A percentile compares a stretch with the other conserved stretches of the same genome.
These are phyloP conservation scores for Teratosphaeria zuluensis DNA, from an alignment of 2,329 filamentous ascomycete species.

Conservation along the genomic window DNA sequence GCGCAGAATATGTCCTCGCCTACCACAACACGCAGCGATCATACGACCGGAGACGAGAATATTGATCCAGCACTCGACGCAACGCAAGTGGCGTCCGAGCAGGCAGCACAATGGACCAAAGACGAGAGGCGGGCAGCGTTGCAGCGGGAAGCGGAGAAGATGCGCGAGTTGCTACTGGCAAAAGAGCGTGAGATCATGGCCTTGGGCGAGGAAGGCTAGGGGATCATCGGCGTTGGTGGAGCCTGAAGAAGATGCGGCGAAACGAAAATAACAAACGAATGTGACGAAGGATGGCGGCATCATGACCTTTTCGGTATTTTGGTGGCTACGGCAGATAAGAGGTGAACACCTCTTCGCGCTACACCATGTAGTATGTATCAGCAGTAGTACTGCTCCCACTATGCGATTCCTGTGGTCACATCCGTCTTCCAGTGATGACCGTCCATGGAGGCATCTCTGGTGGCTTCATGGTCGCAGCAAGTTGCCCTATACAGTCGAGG, in stretches of 20 bases:
- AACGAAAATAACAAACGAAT: no score
- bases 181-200: conserved; percentile 64
- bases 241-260: no score
- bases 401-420: background rate
- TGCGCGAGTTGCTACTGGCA: conserved; percentile 60
- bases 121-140: conserved; percentile 56
- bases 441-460: no score
- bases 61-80: conserved; percentile 29
- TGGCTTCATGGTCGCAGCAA: background rate
- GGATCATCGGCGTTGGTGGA: background rate
- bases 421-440: background rate
- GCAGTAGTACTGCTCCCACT: background rate
- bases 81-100: conserved; percentile 11
- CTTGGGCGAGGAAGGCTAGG: conserved; percentile 13
- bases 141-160: conserved; percentile 63
- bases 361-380: background rate
- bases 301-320: background rate
- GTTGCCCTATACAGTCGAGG: background rate
- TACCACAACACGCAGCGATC: background rate
- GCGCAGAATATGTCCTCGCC: conserved; percentile 11
- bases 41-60: conserved; percentile 13
- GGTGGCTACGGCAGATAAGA: background rate
- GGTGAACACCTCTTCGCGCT: background rate
- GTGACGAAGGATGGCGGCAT: background rate
- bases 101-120: conserved; percentile 31